phyloP scores from a whole-genome alignment of 129 eudicot species.

The Artemisia tridentata region DNA sequence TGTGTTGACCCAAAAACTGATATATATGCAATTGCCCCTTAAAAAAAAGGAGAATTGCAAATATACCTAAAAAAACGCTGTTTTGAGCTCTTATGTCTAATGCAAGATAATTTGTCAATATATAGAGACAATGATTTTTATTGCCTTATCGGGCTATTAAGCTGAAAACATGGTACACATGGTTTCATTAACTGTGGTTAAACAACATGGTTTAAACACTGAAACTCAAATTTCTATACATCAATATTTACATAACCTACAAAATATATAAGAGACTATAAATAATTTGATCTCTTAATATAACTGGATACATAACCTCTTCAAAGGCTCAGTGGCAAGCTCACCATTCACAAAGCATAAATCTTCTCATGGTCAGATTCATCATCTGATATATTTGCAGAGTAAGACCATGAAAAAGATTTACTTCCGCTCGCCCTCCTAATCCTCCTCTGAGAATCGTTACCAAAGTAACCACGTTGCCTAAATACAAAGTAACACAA shows the following conservation, averaged over 20 bases:
- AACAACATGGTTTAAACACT: constrained; percentile 5
- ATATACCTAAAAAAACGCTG: too few species aligned
- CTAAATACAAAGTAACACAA: constrained; percentile 79
- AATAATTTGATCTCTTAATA: constrained; percentile 16
- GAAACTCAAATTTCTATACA: constrained; percentile 24
- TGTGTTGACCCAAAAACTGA: too few species aligned
- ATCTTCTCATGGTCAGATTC: constrained; percentile 76
- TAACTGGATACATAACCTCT: background rate
- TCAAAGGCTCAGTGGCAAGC: background rate
- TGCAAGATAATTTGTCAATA: too few species aligned
- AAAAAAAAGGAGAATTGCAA: too few species aligned
- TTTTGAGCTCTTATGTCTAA: too few species aligned
- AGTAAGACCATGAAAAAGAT: constrained; percentile 84
- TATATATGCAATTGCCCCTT: too few species aligned
- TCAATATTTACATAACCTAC: constrained; percentile 35
- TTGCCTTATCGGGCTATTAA: too few species aligned
- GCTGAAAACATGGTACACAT: background rate
- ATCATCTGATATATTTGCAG: constrained; percentile 77
- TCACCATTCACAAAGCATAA: constrained; percentile 60
- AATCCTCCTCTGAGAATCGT: constrained; percentile 79
- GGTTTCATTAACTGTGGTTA: constrained; percentile 14
- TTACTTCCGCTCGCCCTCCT: constrained; percentile 79
- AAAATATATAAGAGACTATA: constrained; percentile 23
- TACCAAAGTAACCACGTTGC: constrained; percentile 61
- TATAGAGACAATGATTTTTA: too few species aligned